Conservation (phyloP, 441 rosid genomes). For the Pelargonium australe region DNA sequence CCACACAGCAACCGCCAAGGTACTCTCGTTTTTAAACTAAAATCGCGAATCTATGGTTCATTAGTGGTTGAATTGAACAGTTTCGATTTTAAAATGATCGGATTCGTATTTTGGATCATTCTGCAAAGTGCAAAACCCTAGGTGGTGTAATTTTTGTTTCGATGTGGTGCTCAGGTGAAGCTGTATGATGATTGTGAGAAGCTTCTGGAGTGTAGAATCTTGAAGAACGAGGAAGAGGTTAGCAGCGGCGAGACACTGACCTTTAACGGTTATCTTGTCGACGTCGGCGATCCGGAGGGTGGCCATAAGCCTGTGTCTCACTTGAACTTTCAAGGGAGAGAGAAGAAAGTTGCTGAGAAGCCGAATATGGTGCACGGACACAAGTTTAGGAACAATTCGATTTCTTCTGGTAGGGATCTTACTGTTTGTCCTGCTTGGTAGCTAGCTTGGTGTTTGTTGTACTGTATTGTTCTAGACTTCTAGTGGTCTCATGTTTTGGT, state of each 20-base stretch:
- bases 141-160: constrained; percentile 10
- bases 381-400: constrained; percentile 34
- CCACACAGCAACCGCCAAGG: constrained; percentile 47
- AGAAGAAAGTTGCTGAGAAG: constrained; percentile 22
- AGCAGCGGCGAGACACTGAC: constrained; percentile 49
- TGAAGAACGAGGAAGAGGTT: constrained; percentile 51
- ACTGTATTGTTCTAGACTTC: background rate
- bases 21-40: background rate
- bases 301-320: constrained; percentile 22
- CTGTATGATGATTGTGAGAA: constrained; percentile 65
- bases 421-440: constrained; percentile 1
- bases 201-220: constrained; percentile 60
- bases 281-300: constrained; percentile 56
- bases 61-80: no score
- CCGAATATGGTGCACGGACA: constrained; percentile 25
- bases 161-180: constrained; percentile 38
- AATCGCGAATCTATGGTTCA: background rate
- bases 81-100: background rate
- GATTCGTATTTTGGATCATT: background rate
- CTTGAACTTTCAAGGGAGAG: constrained; percentile 20
- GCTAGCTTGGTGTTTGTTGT: background rate
- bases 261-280: constrained; percentile 57
- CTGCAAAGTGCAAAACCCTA: background rate
- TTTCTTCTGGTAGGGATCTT: constrained; percentile 33
- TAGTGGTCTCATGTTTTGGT: background rate